A percentile compares a stretch with the other conserved stretches of the same genome.
Evolutionary conservation across 345 rosid species (phyloP).

Genomic region (Geranium rotundifolium): DNA sequence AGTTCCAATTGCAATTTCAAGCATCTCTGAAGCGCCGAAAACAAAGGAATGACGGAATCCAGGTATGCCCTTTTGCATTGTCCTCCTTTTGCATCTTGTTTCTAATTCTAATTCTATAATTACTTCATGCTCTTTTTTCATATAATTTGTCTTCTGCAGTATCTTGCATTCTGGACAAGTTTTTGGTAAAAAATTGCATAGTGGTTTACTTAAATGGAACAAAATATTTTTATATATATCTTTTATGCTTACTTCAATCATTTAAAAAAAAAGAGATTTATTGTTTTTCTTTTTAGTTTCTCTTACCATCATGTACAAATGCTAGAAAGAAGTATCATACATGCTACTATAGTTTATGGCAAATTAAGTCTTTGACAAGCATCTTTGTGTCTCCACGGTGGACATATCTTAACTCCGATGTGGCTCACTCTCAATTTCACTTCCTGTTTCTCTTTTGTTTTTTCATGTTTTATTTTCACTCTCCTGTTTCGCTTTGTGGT

Average conservation of each 20-base stretch:
- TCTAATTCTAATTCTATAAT: no score
- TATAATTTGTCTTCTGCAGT: no score
- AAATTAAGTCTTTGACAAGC: background rate
- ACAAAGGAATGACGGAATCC: constrained; percentile 90
- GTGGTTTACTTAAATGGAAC: background rate
- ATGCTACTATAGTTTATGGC: constrained; percentile 1
- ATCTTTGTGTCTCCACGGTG: constrained; percentile 1
- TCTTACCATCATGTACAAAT: background rate
- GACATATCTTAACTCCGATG: no score
- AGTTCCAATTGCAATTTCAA: constrained; percentile 72
- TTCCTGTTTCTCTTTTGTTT: no score
- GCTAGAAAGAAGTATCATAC: background rate
- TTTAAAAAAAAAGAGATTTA: constrained; percentile 8
- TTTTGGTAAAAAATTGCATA: no score
- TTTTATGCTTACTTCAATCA: constrained; percentile 4
- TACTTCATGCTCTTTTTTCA: no score
- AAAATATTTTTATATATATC: background rate
- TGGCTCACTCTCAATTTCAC: no score
- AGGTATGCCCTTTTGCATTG: constrained; percentile 28
- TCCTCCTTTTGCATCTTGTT: no score
- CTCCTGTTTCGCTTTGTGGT: no score
- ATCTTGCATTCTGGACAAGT: no score
- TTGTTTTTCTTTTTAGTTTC: background rate
- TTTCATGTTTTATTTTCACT: no score
- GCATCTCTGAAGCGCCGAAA: constrained; percentile 81